Evolutionary conservation across 2,329 filamentous ascomycete species (phyloP).

Genomic region (Rhynchosporium agropyri): DNA sequence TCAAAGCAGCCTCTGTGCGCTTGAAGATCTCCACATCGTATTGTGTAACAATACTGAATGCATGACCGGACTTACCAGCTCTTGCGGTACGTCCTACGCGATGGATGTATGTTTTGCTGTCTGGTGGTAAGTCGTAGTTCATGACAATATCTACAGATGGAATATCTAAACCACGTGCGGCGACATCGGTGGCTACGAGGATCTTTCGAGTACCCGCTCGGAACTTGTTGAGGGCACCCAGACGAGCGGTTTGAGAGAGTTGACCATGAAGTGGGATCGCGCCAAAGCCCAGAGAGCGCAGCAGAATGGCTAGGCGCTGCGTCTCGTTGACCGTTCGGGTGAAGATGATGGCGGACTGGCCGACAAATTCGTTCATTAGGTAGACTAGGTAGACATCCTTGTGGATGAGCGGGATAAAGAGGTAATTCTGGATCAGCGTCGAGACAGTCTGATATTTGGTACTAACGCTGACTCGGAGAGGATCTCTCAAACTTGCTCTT

Average conservation of each 20-base stretch:
- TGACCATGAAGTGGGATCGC: constrained; percentile 94
- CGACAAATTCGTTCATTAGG: constrained; percentile 81
- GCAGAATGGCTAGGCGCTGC: constrained; percentile 79
- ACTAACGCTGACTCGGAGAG: constrained; percentile 79
- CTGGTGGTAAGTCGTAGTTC: constrained; percentile 81
- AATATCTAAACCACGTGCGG: constrained; percentile 88
- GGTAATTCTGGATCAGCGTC: constrained; percentile 81
- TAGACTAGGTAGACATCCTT: constrained; percentile 92
- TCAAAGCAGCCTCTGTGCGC: constrained; percentile 80
- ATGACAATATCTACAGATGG: constrained; percentile 86
- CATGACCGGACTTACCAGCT: constrained; percentile 81
- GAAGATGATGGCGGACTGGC: constrained; percentile 89
- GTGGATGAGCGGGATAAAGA: constrained; percentile 82
- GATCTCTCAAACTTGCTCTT: constrained; percentile 83
- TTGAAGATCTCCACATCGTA: constrained; percentile 83
- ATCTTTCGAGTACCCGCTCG: constrained; percentile 78
- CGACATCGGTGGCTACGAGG: constrained; percentile 91
- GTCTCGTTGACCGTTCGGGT: constrained; percentile 90
- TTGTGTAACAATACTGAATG: constrained; percentile 81
- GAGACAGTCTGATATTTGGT: constrained; percentile 89
- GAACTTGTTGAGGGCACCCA: constrained; percentile 92
- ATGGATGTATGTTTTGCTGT: constrained; percentile 90
- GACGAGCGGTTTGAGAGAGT: constrained; percentile 81
- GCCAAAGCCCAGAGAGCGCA: constrained; percentile 82
- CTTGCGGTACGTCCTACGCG: constrained; percentile 85